Conservation (phyloP, 148 eudicot species). For the Rheum nobile region DNA sequence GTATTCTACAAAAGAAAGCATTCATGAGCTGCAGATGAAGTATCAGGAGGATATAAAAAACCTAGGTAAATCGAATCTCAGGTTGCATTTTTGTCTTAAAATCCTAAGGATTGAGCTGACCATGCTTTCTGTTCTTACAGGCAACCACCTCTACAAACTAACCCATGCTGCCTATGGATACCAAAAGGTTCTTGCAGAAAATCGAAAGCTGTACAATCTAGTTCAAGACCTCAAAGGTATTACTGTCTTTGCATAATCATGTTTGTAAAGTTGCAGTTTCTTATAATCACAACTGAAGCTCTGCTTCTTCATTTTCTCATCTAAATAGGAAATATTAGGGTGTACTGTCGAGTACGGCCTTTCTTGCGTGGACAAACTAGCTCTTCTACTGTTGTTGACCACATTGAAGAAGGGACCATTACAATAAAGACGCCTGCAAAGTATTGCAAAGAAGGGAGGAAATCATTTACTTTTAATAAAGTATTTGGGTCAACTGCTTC, state of each 20-base stretch:
- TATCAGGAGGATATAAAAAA: slow-evolving; percentile 53
- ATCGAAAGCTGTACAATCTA: slow-evolving; percentile 80
- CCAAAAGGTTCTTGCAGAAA: slow-evolving; percentile 80
- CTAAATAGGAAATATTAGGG: slow-evolving; percentile 81
- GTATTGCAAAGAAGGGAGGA: slow-evolving; percentile 60
- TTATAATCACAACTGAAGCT: not conserved
- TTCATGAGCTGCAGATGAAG: slow-evolving; percentile 45
- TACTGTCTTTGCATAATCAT: too few species aligned
- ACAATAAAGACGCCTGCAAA: slow-evolving; percentile 50
- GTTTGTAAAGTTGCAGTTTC: not conserved
- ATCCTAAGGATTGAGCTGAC: not conserved
- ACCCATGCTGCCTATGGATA: slow-evolving; percentile 77
- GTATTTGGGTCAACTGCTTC: slow-evolving; percentile 73
- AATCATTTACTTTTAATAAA: slow-evolving; percentile 75
- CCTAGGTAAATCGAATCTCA: slow-evolving; percentile 31
- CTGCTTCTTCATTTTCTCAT: not conserved
- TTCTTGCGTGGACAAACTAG: slow-evolving; percentile 65
- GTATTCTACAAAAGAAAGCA: slow-evolving; percentile 42
- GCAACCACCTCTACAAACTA: slow-evolving; percentile 44
- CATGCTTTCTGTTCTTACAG: slow-evolving; percentile 17
- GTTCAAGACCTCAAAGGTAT: slow-evolving; percentile 95
- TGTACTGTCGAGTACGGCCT: slow-evolving; percentile 90
- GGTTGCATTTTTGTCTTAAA: not conserved
- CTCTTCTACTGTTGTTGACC: slow-evolving; percentile 35
- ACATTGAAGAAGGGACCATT: slow-evolving; percentile 54